Percentiles rank a stretch among this genome's conserved stretches.
Evolutionary conservation across 768 basidiomycete genomes (phyloP).

Genomic region (Agaricus subrufescens): DNA sequence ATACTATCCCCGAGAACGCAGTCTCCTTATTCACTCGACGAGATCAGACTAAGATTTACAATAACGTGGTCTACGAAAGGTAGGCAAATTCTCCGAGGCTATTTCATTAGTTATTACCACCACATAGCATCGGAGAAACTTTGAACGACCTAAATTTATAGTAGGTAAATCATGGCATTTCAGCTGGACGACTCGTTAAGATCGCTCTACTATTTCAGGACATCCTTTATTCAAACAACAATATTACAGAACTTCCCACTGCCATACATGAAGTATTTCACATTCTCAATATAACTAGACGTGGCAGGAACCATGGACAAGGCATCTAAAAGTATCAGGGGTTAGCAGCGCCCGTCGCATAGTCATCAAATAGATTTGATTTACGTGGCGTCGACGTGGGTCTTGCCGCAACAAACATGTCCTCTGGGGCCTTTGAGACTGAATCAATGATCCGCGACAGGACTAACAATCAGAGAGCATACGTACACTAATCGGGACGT

Average conservation of each 20-base stretch:
- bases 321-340: background rate
- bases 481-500: background rate
- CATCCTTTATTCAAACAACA: background rate
- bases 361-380: background rate
- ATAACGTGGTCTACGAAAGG: too few relatives aligned
- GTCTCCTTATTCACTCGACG: too few relatives aligned
- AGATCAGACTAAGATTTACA: too few relatives aligned
- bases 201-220: too few relatives aligned
- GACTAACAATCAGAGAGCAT: background rate
- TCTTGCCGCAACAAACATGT: constrained; percentile 3
- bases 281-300: background rate
- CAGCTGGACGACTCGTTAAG: too few relatives aligned
- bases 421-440: background rate
- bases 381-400: background rate
- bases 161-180: too few relatives aligned
- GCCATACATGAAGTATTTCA: background rate
- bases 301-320: constrained; percentile 6
- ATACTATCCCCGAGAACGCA: too few relatives aligned
- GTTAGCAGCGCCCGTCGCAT: background rate
- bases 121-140: too few relatives aligned
- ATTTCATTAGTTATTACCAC: too few relatives aligned
- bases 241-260: background rate
- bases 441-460: background rate
- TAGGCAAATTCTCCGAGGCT: too few relatives aligned
- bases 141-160: too few relatives aligned